Evolutionary conservation across 1,284 basidiomycete species (phyloP).

Genomic region (Ceratorhiza oryzae-sativae): DNA sequence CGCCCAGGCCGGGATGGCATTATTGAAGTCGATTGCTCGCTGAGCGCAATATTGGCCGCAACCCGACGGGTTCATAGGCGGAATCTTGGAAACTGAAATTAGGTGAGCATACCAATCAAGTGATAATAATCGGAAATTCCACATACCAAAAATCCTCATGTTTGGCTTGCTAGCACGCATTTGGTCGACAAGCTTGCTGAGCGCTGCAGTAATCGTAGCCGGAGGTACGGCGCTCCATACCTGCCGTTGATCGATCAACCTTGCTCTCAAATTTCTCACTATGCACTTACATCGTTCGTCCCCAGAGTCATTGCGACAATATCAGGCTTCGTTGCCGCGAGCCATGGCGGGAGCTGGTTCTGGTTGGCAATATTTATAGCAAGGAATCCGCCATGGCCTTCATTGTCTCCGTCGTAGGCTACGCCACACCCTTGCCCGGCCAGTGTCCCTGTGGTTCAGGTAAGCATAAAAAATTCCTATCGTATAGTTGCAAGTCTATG

Average conservation of each 20-base stretch:
- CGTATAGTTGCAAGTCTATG: background rate
- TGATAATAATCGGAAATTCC: background rate
- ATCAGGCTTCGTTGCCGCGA: slow-evolving; percentile 21
- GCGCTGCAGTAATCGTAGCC: slow-evolving; percentile 11
- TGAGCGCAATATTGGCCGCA: slow-evolving; percentile 30
- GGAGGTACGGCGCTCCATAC: slow-evolving; percentile 35
- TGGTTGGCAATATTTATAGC: slow-evolving; percentile 33
- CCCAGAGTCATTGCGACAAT: slow-evolving; percentile 33
- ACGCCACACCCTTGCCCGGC: slow-evolving; percentile 35
- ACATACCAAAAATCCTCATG: slow-evolving; percentile 30
- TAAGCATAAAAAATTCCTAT: background rate
- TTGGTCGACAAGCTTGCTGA: slow-evolving; percentile 29
- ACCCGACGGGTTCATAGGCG: slow-evolving; percentile 36
- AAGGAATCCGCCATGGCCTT: slow-evolving; percentile 35
- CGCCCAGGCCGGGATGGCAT: slow-evolving; percentile 20
- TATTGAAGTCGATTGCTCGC: slow-evolving; percentile 21
- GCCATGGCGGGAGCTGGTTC: slow-evolving; percentile 28
- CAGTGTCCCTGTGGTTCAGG: background rate
- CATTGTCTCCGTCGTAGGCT: slow-evolving; percentile 34
- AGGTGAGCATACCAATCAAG: background rate
- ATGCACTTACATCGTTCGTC: slow-evolving; percentile 29
- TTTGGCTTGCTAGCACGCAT: slow-evolving; percentile 39
- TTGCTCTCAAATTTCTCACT: background rate
- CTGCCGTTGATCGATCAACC: background rate
- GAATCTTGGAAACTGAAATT: slow-evolving; percentile 21